These are phyloP conservation scores for Ascochyta fabae DNA, from an alignment of 2,329 filamentous ascomycete genomes.

Conservation along the genomic window DNA sequence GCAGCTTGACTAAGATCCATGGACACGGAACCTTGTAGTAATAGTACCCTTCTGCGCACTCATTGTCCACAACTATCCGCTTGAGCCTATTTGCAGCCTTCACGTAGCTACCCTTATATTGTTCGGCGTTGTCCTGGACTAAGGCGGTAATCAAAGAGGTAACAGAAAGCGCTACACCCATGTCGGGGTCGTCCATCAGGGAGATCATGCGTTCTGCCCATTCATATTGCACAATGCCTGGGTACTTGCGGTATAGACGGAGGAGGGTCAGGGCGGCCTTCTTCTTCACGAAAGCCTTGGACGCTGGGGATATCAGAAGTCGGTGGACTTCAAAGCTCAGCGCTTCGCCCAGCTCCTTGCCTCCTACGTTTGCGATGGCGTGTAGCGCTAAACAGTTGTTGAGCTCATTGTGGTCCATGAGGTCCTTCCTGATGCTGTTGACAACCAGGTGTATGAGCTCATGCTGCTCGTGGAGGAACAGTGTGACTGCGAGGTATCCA, in stretches of 20 bases:
- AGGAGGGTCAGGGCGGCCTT: slow-evolving; percentile 95
- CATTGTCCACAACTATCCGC: slow-evolving; percentile 86
- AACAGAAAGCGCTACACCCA: slow-evolving; percentile 93
- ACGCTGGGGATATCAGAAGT: slow-evolving; percentile 91
- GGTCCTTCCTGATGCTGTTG: slow-evolving; percentile 96
- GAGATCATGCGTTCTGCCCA: slow-evolving; percentile 98
- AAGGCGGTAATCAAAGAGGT: slow-evolving; percentile 95
- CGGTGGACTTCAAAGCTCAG: slow-evolving; percentile 90
- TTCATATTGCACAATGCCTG: slow-evolving; percentile 90
- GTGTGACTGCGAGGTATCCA: slow-evolving; percentile 94
- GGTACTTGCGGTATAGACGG: slow-evolving; percentile 91
- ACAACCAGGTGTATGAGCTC: slow-evolving; percentile 95
- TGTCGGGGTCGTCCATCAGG: slow-evolving; percentile 95
- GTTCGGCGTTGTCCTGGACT: slow-evolving; percentile 90
- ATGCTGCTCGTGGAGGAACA: slow-evolving; percentile 97
- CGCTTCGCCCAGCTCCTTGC: slow-evolving; percentile 96
- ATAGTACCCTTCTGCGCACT: slow-evolving; percentile 88
- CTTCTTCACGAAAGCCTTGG: slow-evolving; percentile 98
- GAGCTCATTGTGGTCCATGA: slow-evolving; percentile 93
- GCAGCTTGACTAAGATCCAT: slow-evolving; percentile 95
- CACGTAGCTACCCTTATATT: slow-evolving; percentile 91
- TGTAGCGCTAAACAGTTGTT: slow-evolving; percentile 97
- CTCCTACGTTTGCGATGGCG: slow-evolving; percentile 96
- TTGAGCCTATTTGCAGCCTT: slow-evolving; percentile 92
- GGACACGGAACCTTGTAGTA: slow-evolving; percentile 99